Evolutionary conservation across 2,329 filamentous ascomycete genomes (phyloP).

Genomic region (Aureobasidium sp.): DNA sequence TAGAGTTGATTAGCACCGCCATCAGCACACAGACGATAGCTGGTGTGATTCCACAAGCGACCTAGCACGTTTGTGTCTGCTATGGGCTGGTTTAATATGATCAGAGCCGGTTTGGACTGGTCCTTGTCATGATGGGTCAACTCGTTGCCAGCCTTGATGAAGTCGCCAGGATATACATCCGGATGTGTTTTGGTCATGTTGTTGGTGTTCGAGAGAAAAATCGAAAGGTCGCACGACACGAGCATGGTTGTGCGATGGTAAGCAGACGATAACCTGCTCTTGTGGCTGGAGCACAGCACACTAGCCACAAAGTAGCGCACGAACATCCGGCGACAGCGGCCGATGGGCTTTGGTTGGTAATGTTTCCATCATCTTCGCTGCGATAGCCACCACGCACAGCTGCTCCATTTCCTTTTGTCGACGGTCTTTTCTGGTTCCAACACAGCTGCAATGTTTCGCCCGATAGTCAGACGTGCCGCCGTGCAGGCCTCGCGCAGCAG

Average conservation of each 20-base stretch:
- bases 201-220: not conserved
- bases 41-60: conserved; percentile 44
- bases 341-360: not conserved
- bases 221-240: not conserved
- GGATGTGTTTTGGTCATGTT: not conserved
- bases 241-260: not conserved
- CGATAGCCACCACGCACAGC: not conserved
- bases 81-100: conserved; percentile 56
- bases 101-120: conserved; percentile 31
- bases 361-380: conserved; percentile 1
- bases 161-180: conserved; percentile 8
- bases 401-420: not conserved
- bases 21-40: conserved; percentile 71
- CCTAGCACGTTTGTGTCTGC: conserved; percentile 41
- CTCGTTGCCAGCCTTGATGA: not conserved
- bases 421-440: not conserved
- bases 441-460: conserved; percentile 42
- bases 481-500: conserved; percentile 24
- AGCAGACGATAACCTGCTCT: not conserved
- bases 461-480: conserved; percentile 37
- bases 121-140: not conserved
- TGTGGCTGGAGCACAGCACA: not conserved
- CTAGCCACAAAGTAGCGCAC: not conserved
- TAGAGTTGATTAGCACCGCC: conserved; percentile 77
- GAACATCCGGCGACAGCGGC: not conserved